Conservation (phyloP, 2,329 filamentous ascomycete genomes). For the Lizonia empirigonia region DNA sequence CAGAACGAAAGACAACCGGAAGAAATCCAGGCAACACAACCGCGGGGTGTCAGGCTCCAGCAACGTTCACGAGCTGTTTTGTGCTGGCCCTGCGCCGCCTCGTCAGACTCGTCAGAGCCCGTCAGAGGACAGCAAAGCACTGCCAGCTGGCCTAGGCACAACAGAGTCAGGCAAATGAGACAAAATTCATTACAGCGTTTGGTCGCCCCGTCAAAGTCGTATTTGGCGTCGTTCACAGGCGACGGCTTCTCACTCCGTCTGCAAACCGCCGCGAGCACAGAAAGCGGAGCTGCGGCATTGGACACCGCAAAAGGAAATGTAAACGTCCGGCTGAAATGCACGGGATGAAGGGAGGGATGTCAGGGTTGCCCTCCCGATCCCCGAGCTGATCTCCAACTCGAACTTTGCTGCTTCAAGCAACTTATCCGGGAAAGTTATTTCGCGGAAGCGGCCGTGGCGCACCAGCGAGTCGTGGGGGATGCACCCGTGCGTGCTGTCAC, state of each 20-base stretch:
- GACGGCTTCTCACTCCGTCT: conserved; percentile 6
- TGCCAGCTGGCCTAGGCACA: conserved; percentile 3
- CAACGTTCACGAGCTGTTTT: conserved; percentile 27
- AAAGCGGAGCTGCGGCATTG: conserved; percentile 1
- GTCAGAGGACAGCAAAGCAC: not conserved
- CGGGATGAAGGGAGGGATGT: conserved; percentile 7
- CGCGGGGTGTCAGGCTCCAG: conserved; percentile 8
- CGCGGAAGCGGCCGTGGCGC: conserved; percentile 19
- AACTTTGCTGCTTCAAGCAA: conserved; percentile 9
- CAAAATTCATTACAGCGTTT: conserved; percentile 10
- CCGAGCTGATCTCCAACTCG: conserved; percentile 15
- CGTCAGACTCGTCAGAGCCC: too few relatives aligned
- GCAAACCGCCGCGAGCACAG: conserved; percentile 5
- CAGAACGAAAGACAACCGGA: conserved; percentile 15
- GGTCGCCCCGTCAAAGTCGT: conserved; percentile 7
- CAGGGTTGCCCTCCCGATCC: conserved; percentile 6
- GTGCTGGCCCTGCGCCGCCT: conserved; percentile 24
- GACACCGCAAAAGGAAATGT: conserved; percentile 12
- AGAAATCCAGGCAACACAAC: conserved; percentile 7
- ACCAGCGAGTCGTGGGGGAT: conserved; percentile 8
- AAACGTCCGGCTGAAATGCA: conserved; percentile 16
- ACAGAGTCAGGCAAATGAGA: conserved; percentile 12
- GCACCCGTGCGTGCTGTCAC: conserved; percentile 9
- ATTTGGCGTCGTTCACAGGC: conserved; percentile 4
- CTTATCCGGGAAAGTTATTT: conserved; percentile 9